Percentiles rank a stretch among this genome's conserved stretches.
Conservation (phyloP, 768 basidiomycete genomes). For the Trametes gibbosa region DNA sequence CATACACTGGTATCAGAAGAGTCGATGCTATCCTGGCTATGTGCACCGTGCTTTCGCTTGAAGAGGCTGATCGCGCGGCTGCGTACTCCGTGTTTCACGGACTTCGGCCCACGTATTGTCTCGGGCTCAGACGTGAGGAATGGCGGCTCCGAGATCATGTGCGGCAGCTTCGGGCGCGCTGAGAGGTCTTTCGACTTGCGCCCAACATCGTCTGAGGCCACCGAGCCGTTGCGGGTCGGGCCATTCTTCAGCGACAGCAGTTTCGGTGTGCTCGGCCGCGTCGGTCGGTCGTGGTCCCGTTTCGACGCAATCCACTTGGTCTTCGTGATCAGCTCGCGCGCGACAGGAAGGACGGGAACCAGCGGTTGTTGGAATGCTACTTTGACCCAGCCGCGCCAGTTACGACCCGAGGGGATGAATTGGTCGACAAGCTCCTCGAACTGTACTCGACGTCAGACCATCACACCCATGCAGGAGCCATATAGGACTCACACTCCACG, state of each 20-base stretch:
- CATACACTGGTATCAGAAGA: constrained; percentile 16
- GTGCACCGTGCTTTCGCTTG: constrained; percentile 23
- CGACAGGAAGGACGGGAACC: constrained; percentile 74
- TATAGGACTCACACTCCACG: constrained; percentile 66
- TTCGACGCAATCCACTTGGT: constrained; percentile 64
- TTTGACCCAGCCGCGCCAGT: constrained; percentile 80
- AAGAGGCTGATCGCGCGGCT: constrained; percentile 26
- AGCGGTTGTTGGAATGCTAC: constrained; percentile 81
- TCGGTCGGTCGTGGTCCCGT: constrained; percentile 18
- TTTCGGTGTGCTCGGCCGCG: constrained; percentile 15
- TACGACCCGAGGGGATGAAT: constrained; percentile 75
- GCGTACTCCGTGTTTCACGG: constrained; percentile 6
- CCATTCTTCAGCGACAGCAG: constrained; percentile 6
- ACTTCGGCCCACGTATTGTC: constrained; percentile 5
- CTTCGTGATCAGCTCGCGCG: constrained; percentile 74
- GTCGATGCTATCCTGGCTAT: constrained; percentile 23
- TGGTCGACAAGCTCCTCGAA: constrained; percentile 79
- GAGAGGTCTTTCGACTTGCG: constrained; percentile 8
- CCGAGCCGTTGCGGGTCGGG: background rate
- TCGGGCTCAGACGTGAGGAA: constrained; percentile 21
- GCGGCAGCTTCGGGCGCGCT: constrained; percentile 1
- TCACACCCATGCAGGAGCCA: background rate
- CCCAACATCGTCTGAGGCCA: background rate
- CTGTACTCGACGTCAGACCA: constrained; percentile 34
- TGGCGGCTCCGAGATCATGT: constrained; percentile 6